Base-by-base conservation (phyloP, 805 yeast genomes). In the Candida gorgasii region DNA sequence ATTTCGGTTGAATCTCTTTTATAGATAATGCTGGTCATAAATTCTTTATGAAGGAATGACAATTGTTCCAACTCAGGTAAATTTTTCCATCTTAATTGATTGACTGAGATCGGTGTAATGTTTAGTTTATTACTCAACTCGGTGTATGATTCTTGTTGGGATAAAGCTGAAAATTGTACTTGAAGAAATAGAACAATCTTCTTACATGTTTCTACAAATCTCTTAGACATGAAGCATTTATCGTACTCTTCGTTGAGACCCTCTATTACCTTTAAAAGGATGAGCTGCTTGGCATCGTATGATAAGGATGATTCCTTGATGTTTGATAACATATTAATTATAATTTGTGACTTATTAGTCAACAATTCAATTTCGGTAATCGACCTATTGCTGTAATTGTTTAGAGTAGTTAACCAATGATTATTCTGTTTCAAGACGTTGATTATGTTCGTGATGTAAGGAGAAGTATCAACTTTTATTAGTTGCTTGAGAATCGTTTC, bases 161-260 rank as follows among this genome's bases (percentile, higher is more conserved):
- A 24, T 5, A 40, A 4, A 5, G 36, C 45, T 4, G 38, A 9
- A 8, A 42, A 36, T 27, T 45, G 42, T 2, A 34, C 28, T 37
- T 48, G 49, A 3, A 48, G 24, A 19, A 29, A 39, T 14, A 55
- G 58, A n/a, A 64, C 46, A n/a, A 57, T 43, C 12, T 53, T 46
- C 26, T 51, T 55, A 42, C 72, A 65, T 37, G 53, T 53, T n/a
- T 65, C 72, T 11, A 53, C 54, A 44, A 53, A 66, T 39, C 57
- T 53, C 0, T 46, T 17, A 0, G 62, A 56, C 4, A 48, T 44
- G 38, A 30, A 57, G 39, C 58, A 54, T 30, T 50, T 52, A 22
- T 59, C 61, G 42, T 51, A 59, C 28, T 66, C 66, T n/a, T 47
- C 51, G 30, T 52, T 58, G 20, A 69, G 44, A 0, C 52, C 43